Evolutionary conservation across 2,329 filamentous ascomycete genomes (phyloP).

Genomic region (Furcasterigmium sp.): DNA sequence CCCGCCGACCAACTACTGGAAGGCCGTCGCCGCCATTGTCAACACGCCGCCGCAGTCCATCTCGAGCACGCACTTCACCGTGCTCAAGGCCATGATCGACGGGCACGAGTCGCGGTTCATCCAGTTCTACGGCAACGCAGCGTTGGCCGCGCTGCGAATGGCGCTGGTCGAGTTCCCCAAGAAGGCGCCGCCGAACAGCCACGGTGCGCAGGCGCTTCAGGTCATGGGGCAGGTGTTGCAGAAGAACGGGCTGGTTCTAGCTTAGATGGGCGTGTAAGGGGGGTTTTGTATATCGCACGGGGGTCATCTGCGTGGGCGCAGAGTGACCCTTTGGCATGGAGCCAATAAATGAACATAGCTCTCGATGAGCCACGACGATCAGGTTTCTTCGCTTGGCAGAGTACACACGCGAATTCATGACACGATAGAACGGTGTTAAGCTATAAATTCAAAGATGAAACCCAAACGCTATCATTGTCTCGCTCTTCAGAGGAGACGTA

Average conservation of each 20-base stretch:
- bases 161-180: constrained; percentile 71
- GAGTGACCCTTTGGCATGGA: background rate
- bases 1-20: constrained; percentile 80
- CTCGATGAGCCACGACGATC: no score
- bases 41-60: constrained; percentile 65
- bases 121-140: constrained; percentile 73
- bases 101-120: constrained; percentile 72
- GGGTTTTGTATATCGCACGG: no score
- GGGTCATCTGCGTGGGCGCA: no score
- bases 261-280: background rate
- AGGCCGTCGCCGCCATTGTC: constrained; percentile 66
- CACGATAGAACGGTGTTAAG: no score
- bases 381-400: no score
- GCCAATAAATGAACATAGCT: no score
- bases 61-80: constrained; percentile 67
- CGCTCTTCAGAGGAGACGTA: no score
- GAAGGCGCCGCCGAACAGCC: constrained; percentile 39
- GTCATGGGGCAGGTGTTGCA: constrained; percentile 50
- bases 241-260: constrained; percentile 42
- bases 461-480: no score
- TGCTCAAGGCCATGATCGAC: constrained; percentile 67
- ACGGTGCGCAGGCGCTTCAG: constrained; percentile 44
- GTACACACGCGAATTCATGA: no score
- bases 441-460: no score
- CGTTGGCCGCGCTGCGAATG: constrained; percentile 61